phyloP scores from a whole-genome alignment of 2,329 filamentous ascomycete species.

The Gnomoniopsis smithogilvyi region DNA sequence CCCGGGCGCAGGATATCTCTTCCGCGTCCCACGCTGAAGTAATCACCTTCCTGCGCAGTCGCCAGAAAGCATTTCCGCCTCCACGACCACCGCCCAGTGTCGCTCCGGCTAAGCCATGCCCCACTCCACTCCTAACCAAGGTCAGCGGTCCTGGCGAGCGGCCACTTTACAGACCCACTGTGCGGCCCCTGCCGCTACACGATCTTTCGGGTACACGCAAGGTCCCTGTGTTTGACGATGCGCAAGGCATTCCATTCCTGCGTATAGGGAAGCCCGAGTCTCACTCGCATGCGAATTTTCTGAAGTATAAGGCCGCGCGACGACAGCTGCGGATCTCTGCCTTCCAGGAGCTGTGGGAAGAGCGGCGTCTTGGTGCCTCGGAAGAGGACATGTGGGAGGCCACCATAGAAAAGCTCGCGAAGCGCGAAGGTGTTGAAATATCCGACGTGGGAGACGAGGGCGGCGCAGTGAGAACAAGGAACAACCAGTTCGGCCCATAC shows the following conservation, averaged over 20 bases:
- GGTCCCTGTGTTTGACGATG: constrained; percentile 54
- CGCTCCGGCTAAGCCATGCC: constrained; percentile 20
- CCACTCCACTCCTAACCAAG: constrained; percentile 21
- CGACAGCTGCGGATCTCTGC: constrained; percentile 39
- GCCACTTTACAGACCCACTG: constrained; percentile 45
- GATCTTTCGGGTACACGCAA: constrained; percentile 49
- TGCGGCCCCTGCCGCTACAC: constrained; percentile 45
- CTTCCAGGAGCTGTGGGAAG: constrained; percentile 37
- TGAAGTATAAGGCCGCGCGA: constrained; percentile 48
- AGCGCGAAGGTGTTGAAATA: constrained; percentile 25
- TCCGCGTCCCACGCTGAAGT: constrained; percentile 40
- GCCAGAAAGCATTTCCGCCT: constrained; percentile 28
- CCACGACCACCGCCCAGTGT: constrained; percentile 29
- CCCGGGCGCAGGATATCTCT: constrained; percentile 33
- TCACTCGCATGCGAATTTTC: constrained; percentile 50
- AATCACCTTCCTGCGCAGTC: constrained; percentile 36
- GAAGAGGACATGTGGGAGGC: constrained; percentile 50
- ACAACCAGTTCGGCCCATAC: constrained; percentile 27
- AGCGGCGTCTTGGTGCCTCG: constrained; percentile 26
- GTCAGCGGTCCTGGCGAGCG: constrained; percentile 27
- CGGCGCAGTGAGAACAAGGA: constrained; percentile 5
- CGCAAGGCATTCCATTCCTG: constrained; percentile 60
- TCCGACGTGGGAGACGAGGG: constrained; percentile 33
- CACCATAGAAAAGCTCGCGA: constrained; percentile 33
- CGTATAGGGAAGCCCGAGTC: constrained; percentile 66